These are phyloP conservation scores for Pichiaceae sp. DNA, from an alignment of 1,139 yeast genomes.

Conservation along the genomic window DNA sequence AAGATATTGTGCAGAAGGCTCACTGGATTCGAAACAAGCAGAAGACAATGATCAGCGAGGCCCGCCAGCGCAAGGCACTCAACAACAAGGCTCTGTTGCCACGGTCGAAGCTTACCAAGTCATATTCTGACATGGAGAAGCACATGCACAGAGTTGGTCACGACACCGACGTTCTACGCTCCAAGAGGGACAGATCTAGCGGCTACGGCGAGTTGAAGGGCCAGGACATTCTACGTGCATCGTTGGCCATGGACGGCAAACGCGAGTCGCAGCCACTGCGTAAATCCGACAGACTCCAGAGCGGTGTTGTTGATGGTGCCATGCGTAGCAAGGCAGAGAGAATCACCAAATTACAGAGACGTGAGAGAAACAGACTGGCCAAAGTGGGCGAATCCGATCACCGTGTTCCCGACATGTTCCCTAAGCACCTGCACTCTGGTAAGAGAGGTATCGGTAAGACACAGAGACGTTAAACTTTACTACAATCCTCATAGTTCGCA, in stretches of 20 bases:
- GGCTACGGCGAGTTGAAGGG: conserved; percentile 44
- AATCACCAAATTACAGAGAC: conserved; percentile 80
- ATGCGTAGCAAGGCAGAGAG: conserved; percentile 80
- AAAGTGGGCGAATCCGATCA: conserved; percentile 96
- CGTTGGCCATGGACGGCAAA: conserved; percentile 9
- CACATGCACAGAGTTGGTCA: conserved; percentile 89
- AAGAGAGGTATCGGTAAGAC: conserved; percentile 92
- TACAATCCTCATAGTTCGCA: neutral
- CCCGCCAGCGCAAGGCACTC: conserved; percentile 78
- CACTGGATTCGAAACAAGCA: conserved; percentile 93
- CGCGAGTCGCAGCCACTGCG: conserved; percentile 27
- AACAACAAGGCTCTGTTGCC: conserved; percentile 91
- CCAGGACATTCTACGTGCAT: conserved; percentile 57
- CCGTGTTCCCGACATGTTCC: conserved; percentile 75
- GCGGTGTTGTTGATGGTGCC: conserved; percentile 81
- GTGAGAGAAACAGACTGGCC: conserved; percentile 88
- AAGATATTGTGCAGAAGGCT: conserved; percentile 79
- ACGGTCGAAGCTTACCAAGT: conserved; percentile 75
- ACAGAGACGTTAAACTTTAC: conserved; percentile 47
- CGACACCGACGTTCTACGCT: conserved; percentile 59
- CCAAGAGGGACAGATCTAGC: conserved; percentile 23
- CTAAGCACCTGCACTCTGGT: conserved; percentile 93
- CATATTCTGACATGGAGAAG: conserved; percentile 72
- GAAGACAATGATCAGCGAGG: conserved; percentile 84
- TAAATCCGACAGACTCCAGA: conserved; percentile 77